Conservation (phyloP, 2,329 filamentous ascomycete genomes). For the Talaromyces sp. region DNA sequence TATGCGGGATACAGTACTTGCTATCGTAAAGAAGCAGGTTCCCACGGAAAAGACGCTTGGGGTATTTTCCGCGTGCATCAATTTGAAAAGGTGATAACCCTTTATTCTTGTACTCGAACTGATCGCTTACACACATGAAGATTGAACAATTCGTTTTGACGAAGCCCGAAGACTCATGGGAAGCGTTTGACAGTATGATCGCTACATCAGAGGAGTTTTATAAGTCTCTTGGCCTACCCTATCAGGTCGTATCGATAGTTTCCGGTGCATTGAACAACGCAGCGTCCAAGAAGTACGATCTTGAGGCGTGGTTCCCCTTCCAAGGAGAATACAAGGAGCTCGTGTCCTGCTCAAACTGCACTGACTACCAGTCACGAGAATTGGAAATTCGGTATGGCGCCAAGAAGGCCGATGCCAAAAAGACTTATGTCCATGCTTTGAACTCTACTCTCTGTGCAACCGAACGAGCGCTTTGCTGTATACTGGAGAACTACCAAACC, state of each 20-base stretch:
- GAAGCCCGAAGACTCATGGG: slow-evolving; percentile 86
- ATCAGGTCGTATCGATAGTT: slow-evolving; percentile 88
- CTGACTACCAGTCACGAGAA: slow-evolving; percentile 91
- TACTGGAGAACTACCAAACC: slow-evolving; percentile 95
- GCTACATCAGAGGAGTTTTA: slow-evolving; percentile 89
- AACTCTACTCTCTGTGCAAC: slow-evolving; percentile 90
- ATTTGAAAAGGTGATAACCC: slow-evolving; percentile 71
- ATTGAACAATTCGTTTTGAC: slow-evolving; percentile 75
- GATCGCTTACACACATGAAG: slow-evolving; percentile 24
- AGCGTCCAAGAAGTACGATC: slow-evolving; percentile 85
- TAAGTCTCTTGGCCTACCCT: slow-evolving; percentile 79
- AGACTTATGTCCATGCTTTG: slow-evolving; percentile 90
- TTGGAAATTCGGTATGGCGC: slow-evolving; percentile 87
- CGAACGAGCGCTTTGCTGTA: slow-evolving; percentile 85
- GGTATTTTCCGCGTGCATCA: slow-evolving; percentile 97
- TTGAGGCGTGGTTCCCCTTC: slow-evolving; percentile 95
- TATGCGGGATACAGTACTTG: slow-evolving; percentile 90
- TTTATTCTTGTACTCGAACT: neutral
- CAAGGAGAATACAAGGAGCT: slow-evolving; percentile 98
- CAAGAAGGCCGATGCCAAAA: slow-evolving; percentile 78
- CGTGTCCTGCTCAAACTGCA: slow-evolving; percentile 96
- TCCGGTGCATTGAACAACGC: slow-evolving; percentile 93
- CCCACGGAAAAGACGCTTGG: slow-evolving; percentile 91
- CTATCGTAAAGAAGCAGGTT: slow-evolving; percentile 91
- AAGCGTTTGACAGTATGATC: slow-evolving; percentile 93